A percentile compares a stretch with the other conserved stretches of the same genome.
These are phyloP conservation scores for Trichoderma sp. DNA, from an alignment of 2,329 filamentous ascomycete genomes.

Conservation along the genomic window DNA sequence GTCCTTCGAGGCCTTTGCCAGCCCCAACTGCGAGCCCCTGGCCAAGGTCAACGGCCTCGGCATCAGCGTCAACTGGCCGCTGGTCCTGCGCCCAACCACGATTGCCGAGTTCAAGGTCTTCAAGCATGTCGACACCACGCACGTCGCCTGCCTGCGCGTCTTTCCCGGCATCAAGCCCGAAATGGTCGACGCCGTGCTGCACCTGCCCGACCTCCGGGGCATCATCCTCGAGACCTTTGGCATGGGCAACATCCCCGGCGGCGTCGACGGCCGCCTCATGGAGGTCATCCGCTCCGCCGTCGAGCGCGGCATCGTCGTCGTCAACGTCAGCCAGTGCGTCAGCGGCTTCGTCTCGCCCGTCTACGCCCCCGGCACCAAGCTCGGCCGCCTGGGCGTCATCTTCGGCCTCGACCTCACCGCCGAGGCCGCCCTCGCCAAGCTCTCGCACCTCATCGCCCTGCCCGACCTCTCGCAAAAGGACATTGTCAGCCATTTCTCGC, in stretches of 20 bases:
- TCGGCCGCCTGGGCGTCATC: constrained; percentile 82
- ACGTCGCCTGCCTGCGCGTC: constrained; percentile 85
- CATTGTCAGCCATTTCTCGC: constrained; percentile 70
- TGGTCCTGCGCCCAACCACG: constrained; percentile 71
- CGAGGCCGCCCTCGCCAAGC: constrained; percentile 87
- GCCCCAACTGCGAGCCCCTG: constrained; percentile 81
- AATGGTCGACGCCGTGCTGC: constrained; percentile 84
- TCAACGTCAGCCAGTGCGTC: constrained; percentile 89
- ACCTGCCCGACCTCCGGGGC: constrained; percentile 73
- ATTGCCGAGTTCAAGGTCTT: constrained; percentile 75
- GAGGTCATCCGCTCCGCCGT: constrained; percentile 77
- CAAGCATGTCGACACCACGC: constrained; percentile 77
- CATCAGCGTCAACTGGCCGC: constrained; percentile 78
- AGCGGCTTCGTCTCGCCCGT: constrained; percentile 74
- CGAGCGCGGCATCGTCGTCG: constrained; percentile 77
- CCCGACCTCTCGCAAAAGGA: constrained; percentile 65
- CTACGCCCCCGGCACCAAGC: constrained; percentile 75
- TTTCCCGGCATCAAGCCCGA: constrained; percentile 93
- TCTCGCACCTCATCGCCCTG: constrained; percentile 78
- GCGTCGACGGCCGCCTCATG: constrained; percentile 75
- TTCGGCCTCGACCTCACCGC: constrained; percentile 88
- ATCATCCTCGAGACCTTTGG: constrained; percentile 90
- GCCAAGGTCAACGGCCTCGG: constrained; percentile 79
- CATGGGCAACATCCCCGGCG: constrained; percentile 86
- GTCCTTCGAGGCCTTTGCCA: constrained; percentile 83